Base-by-base conservation (phyloP, 1,284 basidiomycete species). In the Melampsora americana region DNA sequence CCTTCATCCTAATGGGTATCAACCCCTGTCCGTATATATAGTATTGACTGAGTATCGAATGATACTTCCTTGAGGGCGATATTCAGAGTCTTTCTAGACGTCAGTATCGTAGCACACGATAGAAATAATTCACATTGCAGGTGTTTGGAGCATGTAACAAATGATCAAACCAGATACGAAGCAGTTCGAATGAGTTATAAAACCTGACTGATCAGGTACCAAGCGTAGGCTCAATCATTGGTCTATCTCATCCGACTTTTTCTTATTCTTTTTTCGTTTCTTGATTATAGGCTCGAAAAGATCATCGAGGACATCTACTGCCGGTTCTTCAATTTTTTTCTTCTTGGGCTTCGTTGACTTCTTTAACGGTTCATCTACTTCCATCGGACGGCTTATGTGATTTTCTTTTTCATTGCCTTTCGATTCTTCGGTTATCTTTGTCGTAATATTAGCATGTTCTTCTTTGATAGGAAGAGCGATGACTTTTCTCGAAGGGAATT, bases 401-500 rank as follows among this genome's bases (percentile, higher is more conserved):
- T 42, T 42, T 42, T 42, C 42, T 42, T 11, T 42, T 14, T 1
- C 42, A 12, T 42, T 42, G n/a, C n/a, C 53, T 28, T 56, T 56
- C 7, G 53, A 18, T 28, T 56, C n/a, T 56, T 56, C 53, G 26
- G 20, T 7, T 28, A 7, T 28, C 12, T 56, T 56, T 6, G 53
- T 23, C 53, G 53, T 56, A 7, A 56, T 56, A 7, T n/a, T 23
- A 23, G 20, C 1, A 7, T 28, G 53, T n/a, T 56, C n/a, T 28
- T n/a, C 53, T 56, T n/a, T 23, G 12, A 16, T 28, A 28, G 26
- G 5, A 11, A 28, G 20, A 28, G 53, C 53, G 64, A 39, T 35
- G 39, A 44, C n/a, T 46, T 30, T 64, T 28, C 32, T 66, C 18
- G 30, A 18, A 16, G 66, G 66, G 48, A 62, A 62, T 28, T 64